Evolutionary conservation across 192 early-diverging fungal species (phyloP).

Genomic region (Cladochytrium replicatum): DNA sequence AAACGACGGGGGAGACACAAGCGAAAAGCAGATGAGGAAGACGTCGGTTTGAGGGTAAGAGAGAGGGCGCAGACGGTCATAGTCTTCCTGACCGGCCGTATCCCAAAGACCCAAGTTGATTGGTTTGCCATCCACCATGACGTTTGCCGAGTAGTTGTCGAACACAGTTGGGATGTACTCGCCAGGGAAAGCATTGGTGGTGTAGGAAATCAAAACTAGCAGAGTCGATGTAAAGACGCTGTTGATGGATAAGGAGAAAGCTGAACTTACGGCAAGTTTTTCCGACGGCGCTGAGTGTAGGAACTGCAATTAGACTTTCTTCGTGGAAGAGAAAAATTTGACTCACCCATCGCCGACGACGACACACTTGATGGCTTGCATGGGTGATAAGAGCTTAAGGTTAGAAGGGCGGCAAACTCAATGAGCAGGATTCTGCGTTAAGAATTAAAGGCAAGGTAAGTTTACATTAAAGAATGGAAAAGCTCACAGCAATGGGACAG

Average conservation of each 20-base stretch:
- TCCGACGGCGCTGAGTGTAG: constrained; percentile 62
- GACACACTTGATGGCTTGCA: constrained; percentile 90
- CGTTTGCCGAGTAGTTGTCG: constrained; percentile 98
- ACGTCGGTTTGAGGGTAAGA: constrained; percentile 99
- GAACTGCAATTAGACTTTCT: neutral
- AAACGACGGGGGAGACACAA: constrained; percentile 90
- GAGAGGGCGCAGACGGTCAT: constrained; percentile 92
- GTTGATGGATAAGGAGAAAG: neutral
- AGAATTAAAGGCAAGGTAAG: no score
- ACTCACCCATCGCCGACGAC: constrained; percentile 80
- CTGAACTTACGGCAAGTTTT: constrained; percentile 74
- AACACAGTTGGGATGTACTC: constrained; percentile 99
- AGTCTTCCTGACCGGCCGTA: constrained; percentile 98
- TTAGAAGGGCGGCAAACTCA: no score
- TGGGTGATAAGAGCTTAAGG: no score
- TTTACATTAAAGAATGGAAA: no score
- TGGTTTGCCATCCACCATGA: constrained; percentile 98
- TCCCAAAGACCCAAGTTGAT: constrained; percentile 98
- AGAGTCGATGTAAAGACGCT: neutral
- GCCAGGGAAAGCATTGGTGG: constrained; percentile 98
- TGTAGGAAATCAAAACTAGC: constrained; percentile 88
- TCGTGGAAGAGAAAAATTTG: neutral
- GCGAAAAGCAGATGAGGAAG: constrained; percentile 95
- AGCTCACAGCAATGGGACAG: no score
- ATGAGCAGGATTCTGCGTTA: no score